These are phyloP conservation scores for Jackrogersella minutella DNA, from an alignment of 495 filamentous ascomycete genomes.

Conservation along the genomic window DNA sequence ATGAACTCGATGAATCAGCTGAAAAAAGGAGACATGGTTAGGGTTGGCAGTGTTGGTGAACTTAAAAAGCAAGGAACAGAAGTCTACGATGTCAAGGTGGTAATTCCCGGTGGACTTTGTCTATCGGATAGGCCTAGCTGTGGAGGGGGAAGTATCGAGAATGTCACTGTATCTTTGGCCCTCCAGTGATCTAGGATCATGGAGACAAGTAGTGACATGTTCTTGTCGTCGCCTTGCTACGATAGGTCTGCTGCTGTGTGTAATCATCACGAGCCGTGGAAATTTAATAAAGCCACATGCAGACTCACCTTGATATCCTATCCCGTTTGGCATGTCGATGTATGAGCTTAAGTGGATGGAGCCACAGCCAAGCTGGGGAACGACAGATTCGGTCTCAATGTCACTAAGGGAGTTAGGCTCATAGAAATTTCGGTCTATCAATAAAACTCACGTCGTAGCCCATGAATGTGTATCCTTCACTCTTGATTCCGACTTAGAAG, in stretches of 20 bases:
- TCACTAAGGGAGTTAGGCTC: slow-evolving; percentile 49
- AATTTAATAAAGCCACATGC: slow-evolving; percentile 8
- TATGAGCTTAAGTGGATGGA: not conserved
- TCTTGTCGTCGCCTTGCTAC: slow-evolving; percentile 1
- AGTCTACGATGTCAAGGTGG: slow-evolving; percentile 18
- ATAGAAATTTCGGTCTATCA: slow-evolving; percentile 44
- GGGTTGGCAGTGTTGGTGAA: too few species aligned
- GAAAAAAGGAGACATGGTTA: not conserved
- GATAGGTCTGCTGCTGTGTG: slow-evolving; percentile 16
- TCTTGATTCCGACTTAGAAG: not conserved
- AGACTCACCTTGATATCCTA: slow-evolving; percentile 28
- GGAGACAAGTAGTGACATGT: not conserved
- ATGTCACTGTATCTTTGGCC: not conserved
- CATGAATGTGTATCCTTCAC: slow-evolving; percentile 13
- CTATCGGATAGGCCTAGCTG: not conserved
- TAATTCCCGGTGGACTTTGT: not conserved
- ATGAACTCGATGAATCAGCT: not conserved
- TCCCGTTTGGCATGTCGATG: not conserved
- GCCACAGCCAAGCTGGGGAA: slow-evolving; percentile 3
- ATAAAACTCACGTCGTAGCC: slow-evolving; percentile 46
- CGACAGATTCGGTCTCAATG: slow-evolving; percentile 25
- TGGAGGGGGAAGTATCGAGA: not conserved
- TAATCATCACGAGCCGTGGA: slow-evolving; percentile 25
- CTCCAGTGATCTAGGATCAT: not conserved
- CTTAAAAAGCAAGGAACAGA: not conserved